Base-by-base conservation (phyloP, 495 filamentous ascomycete species). In the Penicillium coprophilum region DNA sequence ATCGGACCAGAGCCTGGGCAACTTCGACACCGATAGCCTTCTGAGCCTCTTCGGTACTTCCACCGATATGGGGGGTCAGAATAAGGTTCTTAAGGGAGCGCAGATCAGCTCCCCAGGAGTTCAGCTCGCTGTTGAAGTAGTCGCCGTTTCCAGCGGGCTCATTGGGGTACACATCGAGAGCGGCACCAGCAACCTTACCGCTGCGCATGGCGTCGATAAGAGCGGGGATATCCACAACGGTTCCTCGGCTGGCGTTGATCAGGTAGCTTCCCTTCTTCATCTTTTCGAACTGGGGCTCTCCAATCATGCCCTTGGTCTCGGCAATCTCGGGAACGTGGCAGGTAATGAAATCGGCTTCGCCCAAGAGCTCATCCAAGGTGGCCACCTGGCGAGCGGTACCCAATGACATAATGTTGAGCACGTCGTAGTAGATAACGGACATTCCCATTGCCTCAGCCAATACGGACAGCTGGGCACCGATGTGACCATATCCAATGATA, bases 361-460 rank as follows among this genome's bases (percentile, higher is more conserved):
- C 74, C n/a, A 99, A 82, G 17, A 97, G 84, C 2, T 80, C 83
- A 9, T 90, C 79, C 38, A 99, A 77, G 4, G 80, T 88, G 6
- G 87, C 78, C 43, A 97, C 87, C 66, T 97, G 95, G 60, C 81
- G 83, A 23, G 92, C 84, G 5, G 86, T 92, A 41, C 95, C 95
- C 65, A 99, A 72, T 23, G 89, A 87, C 93, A 99, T 97, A 49
- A 97, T 77, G 62, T 90, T 94, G 47, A 95, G 71, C 9, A 95
- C 83, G 72, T 99, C 95, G 66, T 93, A 97, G 77, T 94, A 97
- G 60, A 97, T 87, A 57, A 99, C 94, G 3, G 80, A 85, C 92
- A 99, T 96, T 24, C 95, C 93, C 89, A 99, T 95, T 20, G 93
- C 85, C 72, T 99, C 95, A 21, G 93, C 91, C 49, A 99, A 79